Conservation (phyloP, 176 grass and related monocot genomes). For the Themeda triandra region DNA sequence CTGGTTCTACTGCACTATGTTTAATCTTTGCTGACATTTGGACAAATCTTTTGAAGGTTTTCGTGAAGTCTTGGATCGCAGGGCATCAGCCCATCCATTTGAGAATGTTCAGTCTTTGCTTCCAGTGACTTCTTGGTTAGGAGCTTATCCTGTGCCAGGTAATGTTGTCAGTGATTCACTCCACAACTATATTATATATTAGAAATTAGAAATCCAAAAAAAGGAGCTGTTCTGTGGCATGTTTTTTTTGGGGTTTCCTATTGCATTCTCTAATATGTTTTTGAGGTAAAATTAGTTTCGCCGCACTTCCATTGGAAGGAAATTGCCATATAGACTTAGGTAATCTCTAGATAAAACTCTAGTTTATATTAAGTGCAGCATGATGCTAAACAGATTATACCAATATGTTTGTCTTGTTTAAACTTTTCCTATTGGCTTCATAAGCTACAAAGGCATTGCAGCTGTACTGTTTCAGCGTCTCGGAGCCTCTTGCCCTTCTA, state of each 20-base stretch:
- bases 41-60: slow-evolving; percentile 61
- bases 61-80: slow-evolving; percentile 77
- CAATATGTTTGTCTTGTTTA: neutral
- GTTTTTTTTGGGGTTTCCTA: neutral
- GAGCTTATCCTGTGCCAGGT: slow-evolving; percentile 69
- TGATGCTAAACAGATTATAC: neutral
- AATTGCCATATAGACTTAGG: neutral
- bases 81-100: slow-evolving; percentile 82
- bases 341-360: neutral
- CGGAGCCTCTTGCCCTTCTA: neutral
- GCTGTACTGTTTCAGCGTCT: neutral
- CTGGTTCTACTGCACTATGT: neutral
- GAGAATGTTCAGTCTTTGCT: slow-evolving; percentile 92
- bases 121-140: slow-evolving; percentile 84
- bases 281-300: neutral
- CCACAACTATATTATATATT: neutral
- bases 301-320: neutral
- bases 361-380: neutral
- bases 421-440: neutral
- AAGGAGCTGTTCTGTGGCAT: neutral
- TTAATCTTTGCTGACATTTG: slow-evolving; percentile 20
- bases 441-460: neutral
- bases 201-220: neutral
- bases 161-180: slow-evolving; percentile 10
- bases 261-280: neutral